These are phyloP conservation scores for Pichia heedii DNA, from an alignment of 805 yeast genomes.

Conservation along the genomic window DNA sequence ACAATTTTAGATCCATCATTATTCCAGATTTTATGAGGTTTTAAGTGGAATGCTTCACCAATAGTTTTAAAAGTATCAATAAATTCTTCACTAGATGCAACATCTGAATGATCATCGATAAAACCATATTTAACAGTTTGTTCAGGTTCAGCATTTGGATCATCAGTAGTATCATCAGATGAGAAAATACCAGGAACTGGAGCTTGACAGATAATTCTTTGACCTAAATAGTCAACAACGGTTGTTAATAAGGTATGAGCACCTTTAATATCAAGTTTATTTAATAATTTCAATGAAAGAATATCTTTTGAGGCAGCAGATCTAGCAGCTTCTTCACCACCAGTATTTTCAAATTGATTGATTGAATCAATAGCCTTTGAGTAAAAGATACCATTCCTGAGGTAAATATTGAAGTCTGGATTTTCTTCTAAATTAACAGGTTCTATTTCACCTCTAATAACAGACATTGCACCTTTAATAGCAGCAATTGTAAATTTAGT, in stretches of 20 bases:
- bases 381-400: slow-evolving; percentile 80
- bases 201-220: slow-evolving; percentile 82
- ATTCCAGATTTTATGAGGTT: slow-evolving; percentile 51
- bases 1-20: slow-evolving; percentile 33
- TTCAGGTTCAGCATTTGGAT: slow-evolving; percentile 26
- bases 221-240: slow-evolving; percentile 86
- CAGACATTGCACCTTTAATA: slow-evolving; percentile 67
- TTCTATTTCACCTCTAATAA: slow-evolving; percentile 61
- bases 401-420: slow-evolving; percentile 51
- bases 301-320: slow-evolving; percentile 74
- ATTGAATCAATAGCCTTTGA: slow-evolving; percentile 65
- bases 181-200: slow-evolving; percentile 87
- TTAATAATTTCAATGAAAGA: slow-evolving; percentile 58
- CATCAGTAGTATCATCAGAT: slow-evolving; percentile 34
- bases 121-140: slow-evolving; percentile 66
- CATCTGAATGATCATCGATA: slow-evolving; percentile 46
- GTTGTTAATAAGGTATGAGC: slow-evolving; percentile 69
- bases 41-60: slow-evolving; percentile 71
- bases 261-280: slow-evolving; percentile 53
- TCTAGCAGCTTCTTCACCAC: slow-evolving; percentile 83
- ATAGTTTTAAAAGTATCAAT: slow-evolving; percentile 47
- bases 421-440: slow-evolving; percentile 79
- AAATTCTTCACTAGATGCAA: slow-evolving; percentile 46
- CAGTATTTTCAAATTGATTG: slow-evolving; percentile 54
- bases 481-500: slow-evolving; percentile 74